Base-by-base conservation (phyloP, 2,329 filamentous ascomycete species). In the Pestalotiopsis sp. region DNA sequence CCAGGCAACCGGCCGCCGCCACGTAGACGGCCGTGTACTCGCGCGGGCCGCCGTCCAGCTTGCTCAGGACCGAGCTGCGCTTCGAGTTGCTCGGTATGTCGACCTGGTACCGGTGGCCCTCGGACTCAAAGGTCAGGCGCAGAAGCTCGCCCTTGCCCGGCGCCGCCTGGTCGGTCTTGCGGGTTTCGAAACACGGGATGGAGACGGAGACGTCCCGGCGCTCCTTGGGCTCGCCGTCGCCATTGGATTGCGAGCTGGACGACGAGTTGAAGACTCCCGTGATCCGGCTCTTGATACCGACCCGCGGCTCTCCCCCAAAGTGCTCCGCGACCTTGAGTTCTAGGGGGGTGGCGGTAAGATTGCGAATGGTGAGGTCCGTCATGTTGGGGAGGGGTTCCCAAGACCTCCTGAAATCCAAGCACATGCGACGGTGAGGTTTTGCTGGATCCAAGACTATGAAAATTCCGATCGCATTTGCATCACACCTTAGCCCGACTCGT, bases 311-410 rank as follows among this genome's bases (percentile, higher is more conserved):
- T 38, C 79, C 86, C 73, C 90, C 87, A 78, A 94, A 94, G 73
- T 91, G 91, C 82, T 97, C 92, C 69, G 95, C 84, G 69, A 78
- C 80, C 79, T 90, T 91, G 74, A 98, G 87, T 73, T 91, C 89
- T 67, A 97, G 83, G n/a, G 90, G 86, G 63, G 88, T 90, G 68
- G 88, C 84, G 59, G 93, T 95, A 72, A 97, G 83, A 80, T 98
- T 98, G 75, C 95, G 93, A 75, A 98, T 89, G 4, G 88, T 92
- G 73, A 97, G 83, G 68, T 82, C 80, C 20, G 83, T 80, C 85
- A 87, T 88, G 59, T 31, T 62, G 17, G n/a, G 57, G 23, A 11
- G 67, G 60, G 27, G n/a, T 13, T 39, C 57, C n/a, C n/a, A 20
- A 6, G 13, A 12, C 41, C 13, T 31, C 45, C 25, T 57, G 45